Conservation (phyloP, 129 eudicot genomes). For the Glebionis coronaria region DNA sequence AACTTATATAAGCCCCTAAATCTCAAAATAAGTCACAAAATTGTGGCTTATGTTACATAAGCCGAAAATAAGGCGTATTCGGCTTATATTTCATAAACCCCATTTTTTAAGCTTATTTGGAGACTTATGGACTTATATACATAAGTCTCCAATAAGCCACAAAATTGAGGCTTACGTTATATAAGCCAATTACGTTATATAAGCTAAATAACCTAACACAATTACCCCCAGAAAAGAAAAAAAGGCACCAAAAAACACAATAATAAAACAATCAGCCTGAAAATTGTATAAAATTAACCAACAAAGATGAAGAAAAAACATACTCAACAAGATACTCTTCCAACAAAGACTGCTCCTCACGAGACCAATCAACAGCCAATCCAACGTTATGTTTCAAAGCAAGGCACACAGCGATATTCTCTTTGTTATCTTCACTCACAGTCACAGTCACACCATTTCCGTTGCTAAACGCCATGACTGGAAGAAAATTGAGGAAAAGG, state of each 20-base stretch:
- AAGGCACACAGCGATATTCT: slow-evolving; percentile 32
- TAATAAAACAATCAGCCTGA: not conserved
- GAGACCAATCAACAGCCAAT: slow-evolving; percentile 39
- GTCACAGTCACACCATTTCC: slow-evolving; percentile 22
- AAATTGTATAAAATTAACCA: not conserved
- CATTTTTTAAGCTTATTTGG: too few relatives aligned
- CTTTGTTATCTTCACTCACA: slow-evolving; percentile 36
- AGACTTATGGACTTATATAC: too few relatives aligned
- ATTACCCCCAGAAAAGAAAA: too few relatives aligned
- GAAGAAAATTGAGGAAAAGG: too few relatives aligned
- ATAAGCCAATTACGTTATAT: too few relatives aligned
- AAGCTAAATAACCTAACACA: not conserved
- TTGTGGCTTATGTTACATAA: too few relatives aligned
- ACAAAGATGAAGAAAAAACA: not conserved
- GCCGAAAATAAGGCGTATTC: too few relatives aligned
- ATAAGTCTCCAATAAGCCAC: too few relatives aligned
- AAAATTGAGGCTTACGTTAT: too few relatives aligned
- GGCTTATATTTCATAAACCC: too few relatives aligned
- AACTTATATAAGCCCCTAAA: too few relatives aligned
- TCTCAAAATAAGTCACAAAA: too few relatives aligned
- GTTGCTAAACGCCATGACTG: slow-evolving; percentile 9
- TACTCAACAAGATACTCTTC: slow-evolving; percentile 39
- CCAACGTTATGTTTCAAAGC: slow-evolving; percentile 46
- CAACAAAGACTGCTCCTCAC: slow-evolving; percentile 50
- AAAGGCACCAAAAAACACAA: not conserved